Base-by-base conservation (phyloP, 2,329 filamentous ascomycete genomes). In the Pseudogymnoascus sp. region DNA sequence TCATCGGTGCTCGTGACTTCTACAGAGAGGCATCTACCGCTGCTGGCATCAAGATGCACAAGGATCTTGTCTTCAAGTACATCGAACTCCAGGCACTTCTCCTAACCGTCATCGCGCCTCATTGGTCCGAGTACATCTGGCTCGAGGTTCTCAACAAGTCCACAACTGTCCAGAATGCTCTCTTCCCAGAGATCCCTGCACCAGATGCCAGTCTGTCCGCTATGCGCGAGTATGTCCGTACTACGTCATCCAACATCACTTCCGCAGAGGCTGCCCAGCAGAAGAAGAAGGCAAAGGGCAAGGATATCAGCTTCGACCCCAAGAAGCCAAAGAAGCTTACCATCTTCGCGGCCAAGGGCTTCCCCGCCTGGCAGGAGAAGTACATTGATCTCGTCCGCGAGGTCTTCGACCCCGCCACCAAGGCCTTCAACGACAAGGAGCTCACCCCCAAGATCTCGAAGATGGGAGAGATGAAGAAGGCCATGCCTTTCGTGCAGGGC, bases 91-190 rank as follows among this genome's bases (percentile, higher is more conserved):
- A 97, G 76, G 87, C 90, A 54, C 82, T 96, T 61, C 82, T 97
- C 72, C 79, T 98, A 69, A 84, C 89, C 2, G 90, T 92, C 62
- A 87, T 98, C 67, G 88, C 93, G 2, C 93, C 95, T 65, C 95
- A 99, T 78, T 98, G 92, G 89, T 83, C 91, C 57, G 95, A 99
- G 74, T 90, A 96, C 77, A 86, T 99, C 74, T 98, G 92, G 92
- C 85, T 90, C 63, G 93, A 98, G 77, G 86, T 98, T 1, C 85
- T 99, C 66, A 85, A 89, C 74, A 92, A 90, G 79, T 76, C 84
- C 37, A 78, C 81, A 63, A 90, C 89, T 6, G 85, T 99, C 71
- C 93, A 98, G 78, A 85, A 87, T 62, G 92, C 90, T 11, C 81
- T 81, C 43, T 96, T 85, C 82, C 92, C 92, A 13, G 78, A 83